Evolutionary conservation across 2,329 filamentous ascomycete genomes (phyloP), one percentile per base, ranked within the genome.

Genomic region (Ophioceras dolichostomum): DNA sequence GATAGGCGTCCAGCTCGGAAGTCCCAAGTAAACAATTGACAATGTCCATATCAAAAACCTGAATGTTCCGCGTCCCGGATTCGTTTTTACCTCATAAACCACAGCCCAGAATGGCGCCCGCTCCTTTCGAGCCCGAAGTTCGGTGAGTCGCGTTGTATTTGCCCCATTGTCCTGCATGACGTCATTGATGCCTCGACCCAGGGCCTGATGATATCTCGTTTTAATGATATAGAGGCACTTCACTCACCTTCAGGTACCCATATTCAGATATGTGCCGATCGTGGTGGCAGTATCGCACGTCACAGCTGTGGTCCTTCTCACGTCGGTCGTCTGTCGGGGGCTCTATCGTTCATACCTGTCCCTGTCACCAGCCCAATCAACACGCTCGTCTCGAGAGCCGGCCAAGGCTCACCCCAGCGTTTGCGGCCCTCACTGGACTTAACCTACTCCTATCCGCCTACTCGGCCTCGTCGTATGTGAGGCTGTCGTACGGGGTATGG

Each of bases 401-500:
- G 18, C 47, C 41, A 24, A 57, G 47, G 43, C 42, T 60, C 17
- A 47, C 49, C 3, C 52, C 55, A 4, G 40, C 49, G n/a, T 63
- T 62, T 36, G 41, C 51, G 7, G 52, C 46, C 5, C 45, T 62
- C 1, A 54, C 59, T 4, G 33, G 45, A 10, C 40, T 55, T 1
- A 47, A 54, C 5, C 42, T 61, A 12, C 40, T 35, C 12, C 40
- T 51, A 18, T 55, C 57, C 0, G 36, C 49, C 17, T 55, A 52
- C 21, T 55, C 56, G 1, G 47, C 47, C 17, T 26, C 49, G n/a
- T 39, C 43, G 17, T 57, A 54, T 21, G 48, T 52, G 10, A 44
- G 40, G 4, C 43, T 62, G 13, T 63, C 60, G 4, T 63, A 61
- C 41, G 49, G 45, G 16, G 55, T 51, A 12, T 63, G 60, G 60